Conservation (phyloP, 805 yeast species). For the Kodamaea hsintzibuensis region DNA sequence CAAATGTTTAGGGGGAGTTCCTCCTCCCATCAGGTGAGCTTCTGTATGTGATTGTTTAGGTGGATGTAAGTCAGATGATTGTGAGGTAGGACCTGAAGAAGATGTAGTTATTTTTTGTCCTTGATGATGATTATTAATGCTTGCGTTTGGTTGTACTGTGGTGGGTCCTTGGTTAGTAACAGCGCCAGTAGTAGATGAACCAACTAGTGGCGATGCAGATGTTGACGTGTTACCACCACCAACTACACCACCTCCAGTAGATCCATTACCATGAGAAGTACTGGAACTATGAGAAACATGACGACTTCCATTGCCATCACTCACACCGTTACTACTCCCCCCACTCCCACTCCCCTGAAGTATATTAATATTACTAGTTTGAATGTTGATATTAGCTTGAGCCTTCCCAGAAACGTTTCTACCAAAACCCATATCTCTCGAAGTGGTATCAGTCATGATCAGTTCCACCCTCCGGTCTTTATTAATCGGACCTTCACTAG, state of each 20-base stretch:
- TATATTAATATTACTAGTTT: neutral
- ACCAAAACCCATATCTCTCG: slow-evolving; percentile 2
- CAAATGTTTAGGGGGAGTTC: neutral
- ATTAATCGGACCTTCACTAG: neutral
- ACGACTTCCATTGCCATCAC: neutral
- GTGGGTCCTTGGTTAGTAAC: no score
- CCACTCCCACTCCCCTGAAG: neutral
- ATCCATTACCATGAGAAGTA: neutral
- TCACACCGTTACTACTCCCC: neutral
- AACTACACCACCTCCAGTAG: neutral
- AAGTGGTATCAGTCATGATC: neutral
- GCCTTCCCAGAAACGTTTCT: neutral
- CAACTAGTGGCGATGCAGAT: no score
- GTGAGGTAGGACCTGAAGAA: neutral
- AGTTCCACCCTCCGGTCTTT: neutral
- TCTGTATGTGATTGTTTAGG: neutral
- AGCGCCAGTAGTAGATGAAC: no score
- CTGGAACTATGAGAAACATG: neutral
- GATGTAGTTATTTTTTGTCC: no score
- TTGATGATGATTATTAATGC: no score
- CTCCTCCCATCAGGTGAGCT: neutral
- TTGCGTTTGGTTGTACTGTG: no score
- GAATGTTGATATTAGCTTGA: neutral
- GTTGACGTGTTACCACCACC: neutral
- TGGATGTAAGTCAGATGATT: neutral